Evolutionary conservation across 495 filamentous ascomycete genomes (phyloP).

Genomic region (Aspergillus taichungensis): DNA sequence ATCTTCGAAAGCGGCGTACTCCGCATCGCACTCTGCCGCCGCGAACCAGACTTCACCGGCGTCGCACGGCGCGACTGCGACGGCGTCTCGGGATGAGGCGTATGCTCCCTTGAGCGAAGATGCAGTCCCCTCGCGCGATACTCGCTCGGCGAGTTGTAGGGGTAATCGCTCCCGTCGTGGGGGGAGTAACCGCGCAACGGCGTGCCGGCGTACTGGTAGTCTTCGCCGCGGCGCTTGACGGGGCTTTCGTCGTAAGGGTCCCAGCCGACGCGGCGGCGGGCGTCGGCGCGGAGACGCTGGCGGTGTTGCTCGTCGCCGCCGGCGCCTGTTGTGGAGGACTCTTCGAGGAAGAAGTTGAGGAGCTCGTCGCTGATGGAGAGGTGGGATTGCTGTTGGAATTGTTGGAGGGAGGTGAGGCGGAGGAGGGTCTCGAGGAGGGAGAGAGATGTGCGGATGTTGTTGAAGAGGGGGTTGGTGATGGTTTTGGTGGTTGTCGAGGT

Average conservation of each 20-base stretch:
- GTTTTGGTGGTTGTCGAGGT: slow-evolving; percentile 29
- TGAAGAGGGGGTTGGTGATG: slow-evolving; percentile 31
- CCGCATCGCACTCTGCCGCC: slow-evolving; percentile 15
- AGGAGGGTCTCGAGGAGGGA: slow-evolving; percentile 92
- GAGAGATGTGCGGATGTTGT: slow-evolving; percentile 67
- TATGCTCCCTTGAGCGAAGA: slow-evolving; percentile 31
- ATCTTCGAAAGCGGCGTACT: slow-evolving; percentile 19
- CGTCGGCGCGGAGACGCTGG: slow-evolving; percentile 59
- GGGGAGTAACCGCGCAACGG: slow-evolving; percentile 10
- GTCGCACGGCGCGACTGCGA: slow-evolving; percentile 12
- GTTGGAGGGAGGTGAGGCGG: slow-evolving; percentile 86
- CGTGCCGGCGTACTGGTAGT: slow-evolving; percentile 42
- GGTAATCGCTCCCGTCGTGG: slow-evolving; percentile 17
- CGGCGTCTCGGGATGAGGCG: slow-evolving; percentile 25
- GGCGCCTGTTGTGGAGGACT: slow-evolving; percentile 64
- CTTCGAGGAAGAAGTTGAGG: slow-evolving; percentile 86
- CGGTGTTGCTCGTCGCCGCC: slow-evolving; percentile 64
- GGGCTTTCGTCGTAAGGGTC: slow-evolving; percentile 74
- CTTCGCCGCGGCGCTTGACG: slow-evolving; percentile 53
- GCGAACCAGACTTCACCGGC: slow-evolving; percentile 12
- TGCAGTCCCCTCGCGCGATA: slow-evolving; percentile 18
- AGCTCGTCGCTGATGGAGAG: slow-evolving; percentile 92
- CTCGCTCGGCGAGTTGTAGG: slow-evolving; percentile 22
- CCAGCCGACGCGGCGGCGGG: slow-evolving; percentile 75
- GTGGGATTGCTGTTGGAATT: slow-evolving; percentile 91